Base-by-base conservation (phyloP, 352 stramenopile species). In the Phytophthora pseudosyringae region DNA sequence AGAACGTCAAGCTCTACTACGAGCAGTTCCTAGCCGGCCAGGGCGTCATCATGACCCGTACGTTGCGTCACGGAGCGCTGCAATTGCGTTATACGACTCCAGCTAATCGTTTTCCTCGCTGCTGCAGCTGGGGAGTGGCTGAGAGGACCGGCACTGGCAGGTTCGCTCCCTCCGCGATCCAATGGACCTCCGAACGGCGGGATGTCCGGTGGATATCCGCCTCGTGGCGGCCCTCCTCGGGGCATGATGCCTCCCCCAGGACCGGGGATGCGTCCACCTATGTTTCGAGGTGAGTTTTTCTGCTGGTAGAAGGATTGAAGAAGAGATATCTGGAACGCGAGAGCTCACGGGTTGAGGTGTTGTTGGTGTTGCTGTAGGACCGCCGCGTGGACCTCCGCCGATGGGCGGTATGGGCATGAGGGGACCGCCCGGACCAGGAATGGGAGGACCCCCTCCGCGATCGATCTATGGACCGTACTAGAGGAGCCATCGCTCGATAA, bases 1-100 rank as follows among this genome's bases (percentile, higher is more conserved):
- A 98, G 68, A 98, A 98, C 62, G 91, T 98, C 36, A 97, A 97
- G 71, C 83, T 96, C 51, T 97, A 97, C 69, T 98, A 98, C 71
- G 89, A 97, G 56, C 84, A 93, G 71, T 93, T 93, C 56, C 45
- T 93, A 11, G 79, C 84, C n/a, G 82, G 82, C 32, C 82, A 95
- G 61, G 83, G 84, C 43, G 76, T 73, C 57, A 71, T 90, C 36
- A 94, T 94, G 85, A 89, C 76, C 43, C 85, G 85, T 94, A 83
- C 63, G 83, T 65, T 8, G 15, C 5, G 3, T 1, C 48, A 5
- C 3, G 64, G 49, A 35, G 7, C 15, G 28, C 11, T 29, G 8
- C 6, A 38, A 35, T 21, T 41, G 13, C 25, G 0, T 63, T 39
- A 12, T 53, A 35, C 44, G 33, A 13, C 16, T 21, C 10, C 25